Base-by-base conservation (phyloP, 2,329 filamentous ascomycete genomes). In the Purpureocillium takamizusanense region DNA sequence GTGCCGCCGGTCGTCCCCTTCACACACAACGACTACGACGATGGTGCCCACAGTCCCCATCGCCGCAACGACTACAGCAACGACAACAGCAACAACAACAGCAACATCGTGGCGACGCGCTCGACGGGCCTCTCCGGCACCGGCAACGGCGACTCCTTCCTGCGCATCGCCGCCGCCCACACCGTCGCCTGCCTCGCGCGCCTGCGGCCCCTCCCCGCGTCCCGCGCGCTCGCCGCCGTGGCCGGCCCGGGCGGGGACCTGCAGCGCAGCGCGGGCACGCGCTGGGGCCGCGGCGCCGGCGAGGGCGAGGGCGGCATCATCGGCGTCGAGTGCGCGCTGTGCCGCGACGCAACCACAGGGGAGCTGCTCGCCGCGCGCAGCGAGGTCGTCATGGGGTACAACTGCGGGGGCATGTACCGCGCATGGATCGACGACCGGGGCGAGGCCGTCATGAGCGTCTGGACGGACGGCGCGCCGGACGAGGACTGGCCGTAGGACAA, bases 241-340 rank as follows among this genome's bases (percentile, higher is more conserved):
- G 72, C 80, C 1, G 89, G 88, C 0, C 77, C 73, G 0, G 70
- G 69, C 1, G 88, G 88, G 1, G 78, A 89, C 51, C 66, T 95
- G 15, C 75, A 89, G 56, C 71, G 66, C 47, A 87, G 81, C 44
- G 86, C 88, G 0, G 86, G 78, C 0, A 67, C 80, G 16, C 70
- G 86, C 31, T 92, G 86, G 83, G 70, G 70, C 2, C 70, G 66
- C 39, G 84, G n/a, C 6, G 21, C 81, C 0, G 83, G 84, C 3
- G 87, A 94, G 54, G 88, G 88, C 0, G 76, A 85, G 53, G 88
- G 86, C 1, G 88, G 88, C 0, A 83, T 95, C 35, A 94, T 95
- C 50, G 88, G 86, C 0, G 83, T 89, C 33, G 83, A 88, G 51
- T 58, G 74, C 16, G 66, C 66, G 0, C 59, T 74, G 2, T 63